These are phyloP conservation scores for Aspergillus biplanus DNA, from an alignment of 495 filamentous ascomycete species.

Conservation along the genomic window DNA sequence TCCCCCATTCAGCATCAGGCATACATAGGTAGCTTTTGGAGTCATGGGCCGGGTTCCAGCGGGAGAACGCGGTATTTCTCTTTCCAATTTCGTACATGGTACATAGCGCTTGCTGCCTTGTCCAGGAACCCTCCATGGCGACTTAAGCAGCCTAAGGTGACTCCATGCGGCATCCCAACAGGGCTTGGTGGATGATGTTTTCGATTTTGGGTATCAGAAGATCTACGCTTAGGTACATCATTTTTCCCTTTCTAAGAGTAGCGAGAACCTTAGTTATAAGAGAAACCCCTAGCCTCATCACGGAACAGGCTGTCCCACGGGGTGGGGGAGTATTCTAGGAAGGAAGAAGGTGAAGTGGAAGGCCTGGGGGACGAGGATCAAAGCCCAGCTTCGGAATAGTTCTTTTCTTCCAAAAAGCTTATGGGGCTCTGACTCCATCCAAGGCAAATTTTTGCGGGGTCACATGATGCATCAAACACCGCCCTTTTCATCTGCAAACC, in stretches of 20 bases:
- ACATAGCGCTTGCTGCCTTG: conserved; percentile 2
- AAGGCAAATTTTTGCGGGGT: neutral
- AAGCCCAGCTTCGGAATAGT: neutral
- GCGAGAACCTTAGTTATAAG: too few species aligned
- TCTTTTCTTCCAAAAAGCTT: neutral
- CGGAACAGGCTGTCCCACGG: too few species aligned
- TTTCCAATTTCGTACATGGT: neutral
- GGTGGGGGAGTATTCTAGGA: too few species aligned
- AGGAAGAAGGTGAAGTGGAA: neutral
- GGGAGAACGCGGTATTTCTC: neutral
- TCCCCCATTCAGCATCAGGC: neutral
- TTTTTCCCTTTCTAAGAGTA: too few species aligned
- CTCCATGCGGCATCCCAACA: too few species aligned
- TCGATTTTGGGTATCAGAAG: too few species aligned
- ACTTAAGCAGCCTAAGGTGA: neutral
- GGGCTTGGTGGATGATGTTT: too few species aligned
- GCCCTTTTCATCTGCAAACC: neutral
- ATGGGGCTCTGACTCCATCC: neutral
- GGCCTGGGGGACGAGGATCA: neutral
- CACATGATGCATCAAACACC: conserved; percentile 4
- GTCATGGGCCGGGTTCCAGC: neutral
- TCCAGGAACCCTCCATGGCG: neutral
- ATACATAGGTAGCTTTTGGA: neutral
- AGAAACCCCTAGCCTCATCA: too few species aligned
- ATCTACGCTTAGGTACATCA: too few species aligned